phyloP scores from a whole-genome alignment of 1,139 yeast species.

The Kurtzmaniella natalensis region DNA sequence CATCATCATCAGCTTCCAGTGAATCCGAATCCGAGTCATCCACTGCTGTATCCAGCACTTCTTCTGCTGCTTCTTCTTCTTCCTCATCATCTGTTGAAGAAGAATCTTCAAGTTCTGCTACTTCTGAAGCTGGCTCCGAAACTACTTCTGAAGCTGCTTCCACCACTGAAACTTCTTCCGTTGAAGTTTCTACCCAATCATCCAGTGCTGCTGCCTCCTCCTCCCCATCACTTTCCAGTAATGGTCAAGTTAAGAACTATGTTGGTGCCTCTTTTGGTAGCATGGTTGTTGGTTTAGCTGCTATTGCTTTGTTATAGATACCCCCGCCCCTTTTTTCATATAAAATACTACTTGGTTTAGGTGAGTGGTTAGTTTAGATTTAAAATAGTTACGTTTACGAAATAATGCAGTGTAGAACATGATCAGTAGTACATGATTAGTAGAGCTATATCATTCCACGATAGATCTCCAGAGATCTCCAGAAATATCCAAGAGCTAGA shows the following conservation, averaged over 20 bases:
- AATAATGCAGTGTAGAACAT: too few species aligned
- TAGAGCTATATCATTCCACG: too few species aligned
- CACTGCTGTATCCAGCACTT: slow-evolving; percentile 11
- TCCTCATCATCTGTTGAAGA: slow-evolving; percentile 13
- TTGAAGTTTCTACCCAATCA: slow-evolving; percentile 1
- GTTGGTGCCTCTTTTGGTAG: slow-evolving; percentile 43
- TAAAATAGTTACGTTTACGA: too few species aligned
- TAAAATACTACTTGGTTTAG: too few species aligned
- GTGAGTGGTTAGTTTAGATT: too few species aligned
- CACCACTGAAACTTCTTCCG: slow-evolving; percentile 16
- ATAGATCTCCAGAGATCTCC: too few species aligned
- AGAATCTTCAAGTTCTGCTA: slow-evolving; percentile 10
- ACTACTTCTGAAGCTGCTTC: slow-evolving; percentile 7
- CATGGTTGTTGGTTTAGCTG: slow-evolving; percentile 41
- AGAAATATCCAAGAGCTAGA: too few species aligned
- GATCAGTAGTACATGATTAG: too few species aligned
- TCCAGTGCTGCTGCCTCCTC: slow-evolving; percentile 12
- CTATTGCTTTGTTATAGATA: slow-evolving; percentile 44
- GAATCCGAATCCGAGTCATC: slow-evolving; percentile 19
- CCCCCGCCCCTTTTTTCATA: too few species aligned
- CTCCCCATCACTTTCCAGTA: slow-evolving; percentile 13
- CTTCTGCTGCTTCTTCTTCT: slow-evolving; percentile 12
- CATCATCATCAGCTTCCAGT: slow-evolving; percentile 15
- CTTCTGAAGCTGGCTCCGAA: slow-evolving; percentile 8
- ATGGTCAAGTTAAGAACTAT: slow-evolving; percentile 25